These are phyloP conservation scores for Allantophomopsis cytisporea DNA, from an alignment of 2,329 filamentous ascomycete species.

Conservation along the genomic window DNA sequence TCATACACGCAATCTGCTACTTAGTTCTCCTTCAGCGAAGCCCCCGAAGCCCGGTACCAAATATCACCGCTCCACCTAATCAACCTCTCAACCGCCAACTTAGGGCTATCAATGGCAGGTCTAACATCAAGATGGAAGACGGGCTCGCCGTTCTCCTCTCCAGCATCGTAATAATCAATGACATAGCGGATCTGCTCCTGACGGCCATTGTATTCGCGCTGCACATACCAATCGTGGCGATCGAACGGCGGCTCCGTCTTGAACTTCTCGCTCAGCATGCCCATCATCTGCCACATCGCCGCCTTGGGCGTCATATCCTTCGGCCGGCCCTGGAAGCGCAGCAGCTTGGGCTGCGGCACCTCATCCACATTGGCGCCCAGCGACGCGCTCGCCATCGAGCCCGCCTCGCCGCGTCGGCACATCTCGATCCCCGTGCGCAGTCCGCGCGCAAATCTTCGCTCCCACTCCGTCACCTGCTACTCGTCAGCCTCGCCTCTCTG, in stretches of 20 bases:
- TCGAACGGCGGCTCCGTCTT: conserved; percentile 81
- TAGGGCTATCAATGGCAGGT: conserved; percentile 73
- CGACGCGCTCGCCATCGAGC: conserved; percentile 28
- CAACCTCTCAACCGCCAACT: conserved; percentile 65
- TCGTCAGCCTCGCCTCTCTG: no score
- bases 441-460: conserved; percentile 69
- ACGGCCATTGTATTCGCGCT: conserved; percentile 39
- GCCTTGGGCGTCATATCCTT: conserved; percentile 88
- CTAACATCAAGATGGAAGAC: conserved; percentile 94
- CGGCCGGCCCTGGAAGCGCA: conserved; percentile 82
- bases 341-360: conserved; percentile 52
- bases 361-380: conserved; percentile 33
- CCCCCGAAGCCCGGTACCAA: conserved; percentile 49
- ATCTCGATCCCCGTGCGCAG: conserved; percentile 58
- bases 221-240: conserved; percentile 92
- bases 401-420: conserved; percentile 62
- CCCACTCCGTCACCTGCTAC: conserved; percentile 61
- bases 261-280: conserved; percentile 64
- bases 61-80: conserved; percentile 86
- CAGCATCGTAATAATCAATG: conserved; percentile 90
- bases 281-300: conserved; percentile 67
- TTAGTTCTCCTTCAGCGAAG: conserved; percentile 8
- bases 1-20: no score
- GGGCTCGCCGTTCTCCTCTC: conserved; percentile 66
- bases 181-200: conserved; percentile 73